A percentile compares a stretch with the other conserved stretches of the same genome.
phyloP scores from a whole-genome alignment of 257 asterid species.

The Rhazya stricta region DNA sequence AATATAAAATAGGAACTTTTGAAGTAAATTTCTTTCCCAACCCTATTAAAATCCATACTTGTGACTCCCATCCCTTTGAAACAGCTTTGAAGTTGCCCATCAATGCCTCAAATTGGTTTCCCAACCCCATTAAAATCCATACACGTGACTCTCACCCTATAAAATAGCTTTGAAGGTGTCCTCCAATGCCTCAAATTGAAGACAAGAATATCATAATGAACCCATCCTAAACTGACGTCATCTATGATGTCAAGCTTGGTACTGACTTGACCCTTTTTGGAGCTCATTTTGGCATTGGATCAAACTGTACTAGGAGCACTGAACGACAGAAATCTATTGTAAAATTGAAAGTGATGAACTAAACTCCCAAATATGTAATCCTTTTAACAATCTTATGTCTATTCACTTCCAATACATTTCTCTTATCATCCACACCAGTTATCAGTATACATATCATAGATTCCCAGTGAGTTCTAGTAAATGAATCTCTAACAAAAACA shows the following conservation, averaged over 20 bases:
- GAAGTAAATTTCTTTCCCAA: too few species aligned
- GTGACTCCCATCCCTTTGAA: too few species aligned
- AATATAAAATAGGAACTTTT: too few species aligned
- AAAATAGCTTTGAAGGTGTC: constrained; percentile 71
- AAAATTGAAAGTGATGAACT: constrained; percentile 44
- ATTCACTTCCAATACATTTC: constrained; percentile 68
- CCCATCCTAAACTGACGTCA: constrained; percentile 68
- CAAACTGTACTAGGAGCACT: constrained; percentile 75
- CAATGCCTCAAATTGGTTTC: too few species aligned
- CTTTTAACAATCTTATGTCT: constrained; percentile 74
- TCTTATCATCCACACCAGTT: constrained; percentile 69
- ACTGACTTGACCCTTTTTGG: constrained; percentile 78
- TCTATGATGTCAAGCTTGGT: constrained; percentile 63
- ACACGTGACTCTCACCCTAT: too few species aligned
- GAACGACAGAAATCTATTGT: constrained; percentile 84
- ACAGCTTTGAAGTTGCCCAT: too few species aligned
- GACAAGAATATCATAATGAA: constrained; percentile 70
- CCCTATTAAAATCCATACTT: too few species aligned
- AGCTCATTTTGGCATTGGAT: constrained; percentile 52
- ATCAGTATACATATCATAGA: constrained; percentile 86
- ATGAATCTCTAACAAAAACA: constrained; percentile 88
- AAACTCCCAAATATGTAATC: constrained; percentile 62
- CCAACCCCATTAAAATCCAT: too few species aligned
- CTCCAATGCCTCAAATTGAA: constrained; percentile 97
- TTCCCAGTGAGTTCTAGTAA: constrained; percentile 94